Evolutionary conservation across 2,329 filamentous ascomycete species (phyloP).

Genomic region (Aspergillus sp.): DNA sequence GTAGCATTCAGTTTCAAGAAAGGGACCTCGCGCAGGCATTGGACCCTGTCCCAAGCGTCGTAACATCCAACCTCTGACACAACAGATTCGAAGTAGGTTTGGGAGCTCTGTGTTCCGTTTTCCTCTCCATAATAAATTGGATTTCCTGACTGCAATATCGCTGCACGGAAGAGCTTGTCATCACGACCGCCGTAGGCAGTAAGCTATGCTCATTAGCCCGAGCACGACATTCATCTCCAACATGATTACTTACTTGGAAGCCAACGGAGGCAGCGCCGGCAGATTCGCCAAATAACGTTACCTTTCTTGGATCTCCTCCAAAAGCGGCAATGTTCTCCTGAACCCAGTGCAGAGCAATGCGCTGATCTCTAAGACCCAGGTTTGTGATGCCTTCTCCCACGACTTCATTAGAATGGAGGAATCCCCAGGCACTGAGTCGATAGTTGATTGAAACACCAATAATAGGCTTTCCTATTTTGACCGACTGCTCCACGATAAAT

Average conservation of each 20-base stretch:
- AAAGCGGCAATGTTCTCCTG: constrained; percentile 19
- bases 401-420: constrained; percentile 41
- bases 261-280: constrained; percentile 54
- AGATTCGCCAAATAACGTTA: constrained; percentile 57
- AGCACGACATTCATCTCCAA: neutral
- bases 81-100: constrained; percentile 15
- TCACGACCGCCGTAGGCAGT: constrained; percentile 56
- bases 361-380: constrained; percentile 37
- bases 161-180: constrained; percentile 55
- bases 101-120: constrained; percentile 22
- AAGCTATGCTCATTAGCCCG: neutral
- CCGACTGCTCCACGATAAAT: constrained; percentile 55
- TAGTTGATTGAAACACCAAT: constrained; percentile 55
- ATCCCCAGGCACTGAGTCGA: constrained; percentile 51
- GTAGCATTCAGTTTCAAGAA: constrained; percentile 58
- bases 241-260: constrained; percentile 40
- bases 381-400: constrained; percentile 24
- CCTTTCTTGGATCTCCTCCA: constrained; percentile 18
- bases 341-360: constrained; percentile 14
- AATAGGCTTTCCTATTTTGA: constrained; percentile 49
- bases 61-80: constrained; percentile 61
- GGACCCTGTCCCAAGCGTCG: constrained; percentile 56
- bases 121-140: constrained; percentile 48
- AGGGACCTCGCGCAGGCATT: constrained; percentile 63
- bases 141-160: constrained; percentile 53